These are phyloP conservation scores for Ceratocystis variospora DNA, from an alignment of 2,329 filamentous ascomycete genomes.

Conservation along the genomic window DNA sequence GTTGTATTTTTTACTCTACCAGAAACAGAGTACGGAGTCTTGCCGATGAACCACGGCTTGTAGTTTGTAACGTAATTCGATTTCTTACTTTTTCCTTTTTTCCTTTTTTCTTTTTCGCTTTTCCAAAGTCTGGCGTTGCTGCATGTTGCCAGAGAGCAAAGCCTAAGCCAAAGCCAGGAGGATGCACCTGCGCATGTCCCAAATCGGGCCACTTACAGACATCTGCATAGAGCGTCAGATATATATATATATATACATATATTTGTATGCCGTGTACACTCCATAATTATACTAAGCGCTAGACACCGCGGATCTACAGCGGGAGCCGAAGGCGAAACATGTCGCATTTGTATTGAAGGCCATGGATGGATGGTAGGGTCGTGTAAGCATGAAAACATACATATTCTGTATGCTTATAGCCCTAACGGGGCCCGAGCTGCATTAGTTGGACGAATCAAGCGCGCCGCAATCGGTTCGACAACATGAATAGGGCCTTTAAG, in stretches of 20 bases:
- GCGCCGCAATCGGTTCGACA: no score
- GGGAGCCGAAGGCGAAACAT: slow-evolving; percentile 62
- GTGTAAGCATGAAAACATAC: no score
- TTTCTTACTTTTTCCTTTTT: background rate
- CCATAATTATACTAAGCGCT: slow-evolving; percentile 53
- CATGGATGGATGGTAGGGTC: slow-evolving; percentile 41
- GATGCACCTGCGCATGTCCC: slow-evolving; percentile 62
- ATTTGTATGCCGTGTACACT: slow-evolving; percentile 31
- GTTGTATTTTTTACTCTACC: no score
- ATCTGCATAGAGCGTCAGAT: slow-evolving; percentile 19
- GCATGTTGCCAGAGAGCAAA: slow-evolving; percentile 8
- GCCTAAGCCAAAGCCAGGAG: slow-evolving; percentile 38
- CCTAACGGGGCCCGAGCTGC: no score
- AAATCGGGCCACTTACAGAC: slow-evolving; percentile 43
- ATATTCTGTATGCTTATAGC: no score
- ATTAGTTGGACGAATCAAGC: no score
- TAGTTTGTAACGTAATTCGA: background rate
- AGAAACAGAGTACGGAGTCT: no score
- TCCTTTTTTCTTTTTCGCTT: background rate
- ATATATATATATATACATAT: slow-evolving; percentile 23
- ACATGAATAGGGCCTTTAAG: no score
- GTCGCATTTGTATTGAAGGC: slow-evolving; percentile 69
- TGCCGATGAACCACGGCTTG: slow-evolving; percentile 9
- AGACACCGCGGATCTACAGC: slow-evolving; percentile 66
- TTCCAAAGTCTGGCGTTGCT: background rate